phyloP scores from a whole-genome alignment of 306 rosid genomes.

The Vigna mungo region DNA sequence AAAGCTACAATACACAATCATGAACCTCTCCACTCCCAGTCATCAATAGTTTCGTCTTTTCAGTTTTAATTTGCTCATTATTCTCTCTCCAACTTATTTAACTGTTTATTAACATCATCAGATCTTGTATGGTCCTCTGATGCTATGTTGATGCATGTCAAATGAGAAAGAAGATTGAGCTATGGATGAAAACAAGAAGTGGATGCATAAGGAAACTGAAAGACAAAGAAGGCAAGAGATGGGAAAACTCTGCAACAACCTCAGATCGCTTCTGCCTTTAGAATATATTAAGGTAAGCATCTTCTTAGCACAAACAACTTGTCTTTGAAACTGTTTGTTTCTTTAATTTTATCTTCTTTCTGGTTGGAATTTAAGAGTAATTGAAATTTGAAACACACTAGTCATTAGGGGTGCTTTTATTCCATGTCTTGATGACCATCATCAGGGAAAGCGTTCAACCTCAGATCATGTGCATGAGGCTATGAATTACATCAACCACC shows the following conservation, averaged over 20 bases:
- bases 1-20: slow-evolving; percentile 27
- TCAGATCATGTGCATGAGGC: slow-evolving; percentile 73
- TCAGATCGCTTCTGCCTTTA: slow-evolving; percentile 63
- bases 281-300: slow-evolving; percentile 54
- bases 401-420: slow-evolving; percentile 14
- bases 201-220: slow-evolving; percentile 67
- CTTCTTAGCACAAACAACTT: not conserved
- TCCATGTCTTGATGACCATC: slow-evolving; percentile 2
- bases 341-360: not conserved
- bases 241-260: slow-evolving; percentile 56
- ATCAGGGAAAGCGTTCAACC: slow-evolving; percentile 74
- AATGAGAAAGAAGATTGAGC: not conserved
- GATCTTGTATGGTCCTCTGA: slow-evolving; percentile 38
- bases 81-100: slow-evolving; percentile 33
- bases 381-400: slow-evolving; percentile 14
- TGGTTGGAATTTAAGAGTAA: not conserved
- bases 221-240: slow-evolving; percentile 80
- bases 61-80: slow-evolving; percentile 40
- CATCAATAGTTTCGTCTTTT: slow-evolving; percentile 47
- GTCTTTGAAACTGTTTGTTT: not conserved
- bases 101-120: slow-evolving; percentile 46
- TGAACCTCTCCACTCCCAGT: slow-evolving; percentile 52
- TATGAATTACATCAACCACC: slow-evolving; percentile 62
- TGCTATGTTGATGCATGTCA: not conserved
- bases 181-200: slow-evolving; percentile 51